Evolutionary conservation across 1,284 basidiomycete genomes (phyloP), one percentile per base, ranked within the genome.

Genomic region (Leccinum ponderosum): DNA sequence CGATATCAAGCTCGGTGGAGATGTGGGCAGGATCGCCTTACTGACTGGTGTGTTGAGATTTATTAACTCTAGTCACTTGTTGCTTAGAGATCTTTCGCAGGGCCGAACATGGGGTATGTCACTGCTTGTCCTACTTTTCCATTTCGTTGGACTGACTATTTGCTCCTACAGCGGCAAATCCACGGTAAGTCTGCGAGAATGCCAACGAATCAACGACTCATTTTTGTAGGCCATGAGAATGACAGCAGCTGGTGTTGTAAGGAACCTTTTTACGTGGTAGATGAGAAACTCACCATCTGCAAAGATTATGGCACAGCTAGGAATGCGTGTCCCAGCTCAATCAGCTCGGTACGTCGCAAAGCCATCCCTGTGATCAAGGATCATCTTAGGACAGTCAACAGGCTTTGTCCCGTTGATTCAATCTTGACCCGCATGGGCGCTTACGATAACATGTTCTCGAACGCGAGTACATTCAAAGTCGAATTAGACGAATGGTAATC

Each of bases 361-460:
- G 20, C 3, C 31, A 27, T 63, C 42, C 44, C 3, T 4, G 12
- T 59, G 4, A 42, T 22, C 6, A 51, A 47, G 11, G 35, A 42
- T 51, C 15, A 3, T 5, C 65, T 62, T 17, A 57, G 29, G 39
- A 9, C 33, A 39, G 39, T 1, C 17, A 53, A 42, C 60, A 94
- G 91, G 37, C 75, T 99, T 54, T 90, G 90, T 65, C 95, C 97
- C 0, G 88, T 98, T 2, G 97, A 99, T 74, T 83, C 91, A 25
- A 98, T 99, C 68, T 86, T 97, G 62, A 98, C 97, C 6, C 89
- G 97, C 29, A 99, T 99, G 97, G 97, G 97, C 17, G 97, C 97
- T 2, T 96, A 97, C 73, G 95, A 98, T 72, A 95, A 95, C 70
- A 97, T 98, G 91, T 97, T 97, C 74, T 91, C 94, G 2, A 92